Percentiles rank a stretch among this genome's conserved stretches.
These are phyloP conservation scores for Spergularia marina DNA, from an alignment of 148 eudicot genomes.

Conservation along the genomic window DNA sequence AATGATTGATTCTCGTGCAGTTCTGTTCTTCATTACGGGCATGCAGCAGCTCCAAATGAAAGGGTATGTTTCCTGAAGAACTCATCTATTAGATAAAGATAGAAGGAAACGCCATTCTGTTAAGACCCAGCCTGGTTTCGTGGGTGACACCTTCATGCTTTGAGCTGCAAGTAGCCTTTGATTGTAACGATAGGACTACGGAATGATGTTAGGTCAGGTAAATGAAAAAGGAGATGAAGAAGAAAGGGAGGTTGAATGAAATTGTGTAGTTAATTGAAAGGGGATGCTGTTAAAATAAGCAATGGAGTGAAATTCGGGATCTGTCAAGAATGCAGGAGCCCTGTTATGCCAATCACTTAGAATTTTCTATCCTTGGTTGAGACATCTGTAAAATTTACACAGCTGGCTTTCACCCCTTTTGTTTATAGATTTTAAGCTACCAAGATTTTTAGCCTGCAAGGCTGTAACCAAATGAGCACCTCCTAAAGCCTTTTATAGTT, in stretches of 20 bases:
- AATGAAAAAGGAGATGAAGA: neutral
- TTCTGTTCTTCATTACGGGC: conserved; percentile 97
- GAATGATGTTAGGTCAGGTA: neutral
- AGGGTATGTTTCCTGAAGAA: conserved; percentile 52
- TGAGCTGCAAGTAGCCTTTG: neutral
- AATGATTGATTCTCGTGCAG: conserved; percentile 39
- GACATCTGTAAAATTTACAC: neutral
- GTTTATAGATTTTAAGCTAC: neutral
- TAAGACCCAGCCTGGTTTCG: neutral
- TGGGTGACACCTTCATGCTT: neutral
- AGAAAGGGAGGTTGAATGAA: neutral
- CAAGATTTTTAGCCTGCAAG: no score
- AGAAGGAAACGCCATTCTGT: neutral
- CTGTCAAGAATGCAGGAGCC: neutral
- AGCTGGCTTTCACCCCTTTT: neutral
- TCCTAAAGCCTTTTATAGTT: no score
- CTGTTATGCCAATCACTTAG: conserved; percentile 1
- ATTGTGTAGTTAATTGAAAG: neutral
- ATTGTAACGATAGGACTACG: neutral
- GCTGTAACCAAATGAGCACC: no score
- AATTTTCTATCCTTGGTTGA: neutral
- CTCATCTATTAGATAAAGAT: neutral
- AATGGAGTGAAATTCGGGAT: neutral
- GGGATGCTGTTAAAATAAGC: neutral
- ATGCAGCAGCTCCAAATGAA: conserved; percentile 99